Conservation (phyloP, 202 grass and related monocot genomes). For the Dendrocalamus latiflorus region DNA sequence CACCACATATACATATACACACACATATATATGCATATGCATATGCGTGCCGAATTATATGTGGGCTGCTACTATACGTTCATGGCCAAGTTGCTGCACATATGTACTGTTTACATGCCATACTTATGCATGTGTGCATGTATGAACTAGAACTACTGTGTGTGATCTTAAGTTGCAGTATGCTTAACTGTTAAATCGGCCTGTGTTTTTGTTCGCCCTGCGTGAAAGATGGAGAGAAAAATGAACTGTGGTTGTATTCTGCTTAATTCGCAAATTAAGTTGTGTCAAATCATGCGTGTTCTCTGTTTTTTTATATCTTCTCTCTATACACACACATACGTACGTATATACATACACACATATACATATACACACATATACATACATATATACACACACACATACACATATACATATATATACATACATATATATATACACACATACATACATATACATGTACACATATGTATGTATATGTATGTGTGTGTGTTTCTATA, state of each 20-base stretch:
- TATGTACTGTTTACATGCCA: constrained; percentile 13
- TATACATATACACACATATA: too few species aligned
- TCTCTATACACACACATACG: too few species aligned
- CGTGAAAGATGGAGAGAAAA: neutral
- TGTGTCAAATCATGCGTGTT: neutral
- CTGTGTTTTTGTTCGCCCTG: constrained; percentile 16
- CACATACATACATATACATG: too few species aligned
- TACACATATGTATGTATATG: too few species aligned
- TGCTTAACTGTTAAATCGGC: neutral
- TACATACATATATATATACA: too few species aligned
- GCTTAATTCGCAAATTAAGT: constrained; percentile 27
- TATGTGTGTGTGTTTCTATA: too few species aligned
- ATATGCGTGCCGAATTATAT: constrained; percentile 14
- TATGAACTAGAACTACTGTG: constrained; percentile 21
- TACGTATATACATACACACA: too few species aligned
- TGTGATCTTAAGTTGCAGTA: constrained; percentile 12
- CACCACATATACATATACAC: too few species aligned
- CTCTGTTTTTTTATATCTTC: neutral
- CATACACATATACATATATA: too few species aligned
- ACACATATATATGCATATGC: neutral
- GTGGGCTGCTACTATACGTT: neutral
- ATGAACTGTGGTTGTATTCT: neutral
- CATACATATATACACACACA: too few species aligned
- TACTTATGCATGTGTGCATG: constrained; percentile 16
- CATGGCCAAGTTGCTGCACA: constrained; percentile 17